Evolutionary conservation across 2,329 filamentous ascomycete genomes (phyloP), one percentile per base, ranked within the genome.

Genomic region (Paraconiothyrium brasiliense): DNA sequence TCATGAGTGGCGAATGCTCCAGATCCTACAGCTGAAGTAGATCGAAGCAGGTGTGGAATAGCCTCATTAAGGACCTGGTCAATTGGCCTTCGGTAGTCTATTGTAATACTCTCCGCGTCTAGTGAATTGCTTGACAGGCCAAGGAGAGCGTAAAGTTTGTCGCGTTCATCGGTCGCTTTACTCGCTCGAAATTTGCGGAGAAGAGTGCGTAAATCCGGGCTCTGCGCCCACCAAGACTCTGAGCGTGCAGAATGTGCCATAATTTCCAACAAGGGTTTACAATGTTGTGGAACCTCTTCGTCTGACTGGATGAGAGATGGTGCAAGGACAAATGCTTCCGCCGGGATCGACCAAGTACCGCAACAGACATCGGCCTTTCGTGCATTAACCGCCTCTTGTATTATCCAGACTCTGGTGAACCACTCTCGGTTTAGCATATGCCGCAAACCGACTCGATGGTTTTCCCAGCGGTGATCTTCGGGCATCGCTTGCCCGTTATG

Each of bases 81-180:
- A 39, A 41, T 59, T 11, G 56, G 56, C 35, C 24, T 39, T 32
- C 44, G 46, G 56, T 67, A 67, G 37, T 67, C 57, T 60, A 57
- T 55, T 22, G 13, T 10, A 14, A 64, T 55, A 48, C 43, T 54
- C 41, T 61, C 10, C 4, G n/a, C 52, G 34, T 65, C 62, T 22
- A 30, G 13, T 4, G 56, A 43, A 47, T 64, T 54, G 22, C 59
- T 60, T 27, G 64, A 62, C 54, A 67, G 55, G 49, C 61, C 60
- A 20, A 65, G 5, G 50, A 64, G 13, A 43, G 62, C 62, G 46
- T 63, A 69, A 54, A 66, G 59, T 46, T 56, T 60, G 39, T 67
- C 64, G 55, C 59, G 58, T 51, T 57, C 54, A 41, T 64, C 59
- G 35, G 20, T 57, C 39, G 66, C 61, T 61, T 66, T 56, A 60